A percentile compares a stretch with the other conserved stretches of the same genome.
Conservation (phyloP, 2,329 filamentous ascomycete genomes). For the Didymella keratinophila region DNA sequence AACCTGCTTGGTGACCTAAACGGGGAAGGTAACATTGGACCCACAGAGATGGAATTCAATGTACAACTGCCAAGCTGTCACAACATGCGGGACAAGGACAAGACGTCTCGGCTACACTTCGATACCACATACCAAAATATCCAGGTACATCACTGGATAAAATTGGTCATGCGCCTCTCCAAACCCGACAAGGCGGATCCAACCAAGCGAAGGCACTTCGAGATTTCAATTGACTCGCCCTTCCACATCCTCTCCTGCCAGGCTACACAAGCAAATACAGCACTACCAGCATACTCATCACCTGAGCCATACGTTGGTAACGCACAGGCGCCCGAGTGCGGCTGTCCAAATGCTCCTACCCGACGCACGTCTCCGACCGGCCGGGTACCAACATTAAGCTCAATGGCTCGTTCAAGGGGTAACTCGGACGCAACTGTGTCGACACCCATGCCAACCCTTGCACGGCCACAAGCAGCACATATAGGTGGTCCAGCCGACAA, state of each 20-base stretch:
- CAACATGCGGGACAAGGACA: constrained; percentile 78
- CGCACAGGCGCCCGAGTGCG: constrained; percentile 61
- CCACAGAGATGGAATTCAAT: constrained; percentile 93
- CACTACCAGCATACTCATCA: constrained; percentile 79
- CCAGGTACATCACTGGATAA: constrained; percentile 95
- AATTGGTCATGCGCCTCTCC: constrained; percentile 94
- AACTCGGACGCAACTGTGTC: constrained; percentile 36
- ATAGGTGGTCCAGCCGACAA: constrained; percentile 56
- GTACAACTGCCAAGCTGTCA: constrained; percentile 90
- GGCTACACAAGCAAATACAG: constrained; percentile 89
- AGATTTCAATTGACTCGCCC: constrained; percentile 95
- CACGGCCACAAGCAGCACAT: constrained; percentile 59
- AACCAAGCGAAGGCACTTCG: constrained; percentile 83
- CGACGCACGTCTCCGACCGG: constrained; percentile 58
- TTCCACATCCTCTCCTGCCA: constrained; percentile 93
- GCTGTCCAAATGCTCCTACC: constrained; percentile 71
- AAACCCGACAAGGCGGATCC: constrained; percentile 81
- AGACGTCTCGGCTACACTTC: constrained; percentile 74
- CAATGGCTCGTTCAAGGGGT: constrained; percentile 55
- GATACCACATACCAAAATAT: constrained; percentile 95
- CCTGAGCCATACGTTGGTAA: constrained; percentile 53
- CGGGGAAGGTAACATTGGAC: constrained; percentile 78
- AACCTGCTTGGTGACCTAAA: constrained; percentile 83
- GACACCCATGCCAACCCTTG: constrained; percentile 55
- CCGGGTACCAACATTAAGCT: constrained; percentile 65